Conservation (phyloP, 805 yeast genomes). For the Starmera amethionina region DNA sequence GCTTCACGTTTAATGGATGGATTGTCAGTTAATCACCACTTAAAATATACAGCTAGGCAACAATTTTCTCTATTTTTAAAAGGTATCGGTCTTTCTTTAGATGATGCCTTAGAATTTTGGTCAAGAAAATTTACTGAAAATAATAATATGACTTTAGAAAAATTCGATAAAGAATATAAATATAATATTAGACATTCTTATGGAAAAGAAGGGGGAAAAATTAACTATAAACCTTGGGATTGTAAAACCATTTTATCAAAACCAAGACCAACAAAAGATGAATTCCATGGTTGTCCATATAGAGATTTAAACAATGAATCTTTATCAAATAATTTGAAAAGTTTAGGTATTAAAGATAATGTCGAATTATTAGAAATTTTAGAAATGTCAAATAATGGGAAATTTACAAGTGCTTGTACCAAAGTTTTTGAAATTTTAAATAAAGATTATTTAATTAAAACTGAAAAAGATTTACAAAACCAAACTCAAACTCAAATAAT, state of each 20-base stretch:
- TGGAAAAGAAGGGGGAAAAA: conserved; percentile 86
- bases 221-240: conserved; percentile 77
- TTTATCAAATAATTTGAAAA: conserved; percentile 42
- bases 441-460: conserved; percentile 28
- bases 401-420: conserved; percentile 82
- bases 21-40: conserved; percentile 54
- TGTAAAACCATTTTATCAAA: conserved; percentile 69
- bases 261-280: conserved; percentile 58
- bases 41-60: conserved; percentile 75
- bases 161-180: conserved; percentile 78
- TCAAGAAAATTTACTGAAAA: conserved; percentile 54
- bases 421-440: conserved; percentile 74
- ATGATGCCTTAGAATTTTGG: conserved; percentile 88
- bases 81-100: conserved; percentile 80
- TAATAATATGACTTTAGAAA: conserved; percentile 50
- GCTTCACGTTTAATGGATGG: conserved; percentile 56
- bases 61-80: conserved; percentile 80
- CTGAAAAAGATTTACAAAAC: conserved; percentile 23
- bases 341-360: conserved; percentile 56
- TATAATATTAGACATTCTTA: conserved; percentile 85
- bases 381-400: conserved; percentile 58
- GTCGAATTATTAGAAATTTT: conserved; percentile 46
- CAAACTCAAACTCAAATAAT: conserved; percentile 53
- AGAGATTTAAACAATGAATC: conserved; percentile 63
- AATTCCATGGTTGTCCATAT: conserved; percentile 91